Conservation (phyloP, 805 yeast genomes). For the Spathaspora hagerdaliae region DNA sequence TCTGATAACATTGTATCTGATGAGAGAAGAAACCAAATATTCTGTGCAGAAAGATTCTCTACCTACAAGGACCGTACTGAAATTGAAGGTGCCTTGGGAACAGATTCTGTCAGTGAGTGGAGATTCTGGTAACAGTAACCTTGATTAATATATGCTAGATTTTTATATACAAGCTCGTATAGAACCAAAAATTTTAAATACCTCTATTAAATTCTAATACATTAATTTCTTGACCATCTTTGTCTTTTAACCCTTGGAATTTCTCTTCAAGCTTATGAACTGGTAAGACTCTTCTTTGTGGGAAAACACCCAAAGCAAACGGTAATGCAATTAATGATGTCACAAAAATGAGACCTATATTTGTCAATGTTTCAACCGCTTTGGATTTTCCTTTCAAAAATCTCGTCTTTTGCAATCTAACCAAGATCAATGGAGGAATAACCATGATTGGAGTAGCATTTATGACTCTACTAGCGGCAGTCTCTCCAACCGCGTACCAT, state of each 20-base stretch:
- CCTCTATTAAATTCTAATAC: slow-evolving; percentile 90
- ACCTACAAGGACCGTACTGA: slow-evolving; percentile 38
- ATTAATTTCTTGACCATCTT: slow-evolving; percentile 52
- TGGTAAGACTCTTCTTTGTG: slow-evolving; percentile 70
- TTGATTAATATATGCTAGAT: not conserved
- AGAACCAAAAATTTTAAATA: slow-evolving; percentile 43
- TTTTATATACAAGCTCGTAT: not conserved
- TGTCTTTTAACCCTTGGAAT: slow-evolving; percentile 58
- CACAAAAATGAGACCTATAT: slow-evolving; percentile 77
- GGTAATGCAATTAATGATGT: slow-evolving; percentile 90
- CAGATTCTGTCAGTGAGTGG: slow-evolving; percentile 45
- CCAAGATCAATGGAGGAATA: slow-evolving; percentile 82
- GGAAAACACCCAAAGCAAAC: slow-evolving; percentile 93
- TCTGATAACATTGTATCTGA: slow-evolving; percentile 9
- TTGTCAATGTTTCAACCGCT: slow-evolving; percentile 63
- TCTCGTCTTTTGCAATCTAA: slow-evolving; percentile 64
- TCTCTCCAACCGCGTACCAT: slow-evolving; percentile 88
- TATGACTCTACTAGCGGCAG: slow-evolving; percentile 91
- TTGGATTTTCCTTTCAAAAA: slow-evolving; percentile 65
- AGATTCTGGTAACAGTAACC: slow-evolving; percentile 53
- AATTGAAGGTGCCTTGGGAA: slow-evolving; percentile 47
- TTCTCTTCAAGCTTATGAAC: slow-evolving; percentile 60
- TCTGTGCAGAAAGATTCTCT: slow-evolving; percentile 33
- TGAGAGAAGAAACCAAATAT: slow-evolving; percentile 10
- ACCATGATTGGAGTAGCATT: slow-evolving; percentile 98